Percentiles rank a stretch among this genome's conserved stretches.
Evolutionary conservation across 2,329 filamentous ascomycete species (phyloP).

Genomic region (Apiospora rasikravindrae): DNA sequence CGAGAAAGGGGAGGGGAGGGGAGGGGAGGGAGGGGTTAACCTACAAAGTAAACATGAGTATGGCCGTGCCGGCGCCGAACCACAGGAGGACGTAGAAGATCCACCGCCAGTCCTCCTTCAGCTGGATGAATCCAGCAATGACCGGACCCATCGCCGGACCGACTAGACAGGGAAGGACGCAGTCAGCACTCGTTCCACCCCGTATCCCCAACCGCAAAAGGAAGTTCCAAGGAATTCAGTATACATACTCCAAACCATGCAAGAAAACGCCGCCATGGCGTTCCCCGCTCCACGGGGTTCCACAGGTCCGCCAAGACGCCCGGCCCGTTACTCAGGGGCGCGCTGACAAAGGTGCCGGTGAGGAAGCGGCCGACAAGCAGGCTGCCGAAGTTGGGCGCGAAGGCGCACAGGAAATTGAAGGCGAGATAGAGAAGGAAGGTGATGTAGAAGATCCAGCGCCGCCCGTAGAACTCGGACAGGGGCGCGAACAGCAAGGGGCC

Average conservation of each 20-base stretch:
- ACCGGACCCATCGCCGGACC: constrained; percentile 48
- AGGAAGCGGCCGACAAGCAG: constrained; percentile 61
- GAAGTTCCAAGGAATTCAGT: too few species aligned
- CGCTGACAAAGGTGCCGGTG: constrained; percentile 47
- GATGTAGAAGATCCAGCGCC: constrained; percentile 58
- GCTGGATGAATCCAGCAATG: constrained; percentile 60
- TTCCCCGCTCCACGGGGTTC: constrained; percentile 57
- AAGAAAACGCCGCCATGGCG: constrained; percentile 58
- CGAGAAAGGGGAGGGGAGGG: neutral
- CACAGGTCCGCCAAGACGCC: constrained; percentile 61
- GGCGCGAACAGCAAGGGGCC: constrained; percentile 65
- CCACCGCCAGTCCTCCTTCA: constrained; percentile 61
- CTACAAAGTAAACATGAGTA: constrained; percentile 53
- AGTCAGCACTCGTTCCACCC: neutral
- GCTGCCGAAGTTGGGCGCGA: constrained; percentile 57
- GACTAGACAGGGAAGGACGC: neutral
- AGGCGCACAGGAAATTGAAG: constrained; percentile 60
- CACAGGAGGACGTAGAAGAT: constrained; percentile 54
- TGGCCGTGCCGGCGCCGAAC: constrained; percentile 44
- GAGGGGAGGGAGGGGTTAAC: neutral
- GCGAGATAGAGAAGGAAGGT: constrained; percentile 54
- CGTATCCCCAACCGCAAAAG: neutral
- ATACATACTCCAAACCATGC: constrained; percentile 53
- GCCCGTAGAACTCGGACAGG: constrained; percentile 61
- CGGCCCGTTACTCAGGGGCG: constrained; percentile 52